Evolutionary conservation across 345 rosid genomes (phyloP), one percentile per base, ranked within the genome.

Genomic region (Hevea brasiliensis): DNA sequence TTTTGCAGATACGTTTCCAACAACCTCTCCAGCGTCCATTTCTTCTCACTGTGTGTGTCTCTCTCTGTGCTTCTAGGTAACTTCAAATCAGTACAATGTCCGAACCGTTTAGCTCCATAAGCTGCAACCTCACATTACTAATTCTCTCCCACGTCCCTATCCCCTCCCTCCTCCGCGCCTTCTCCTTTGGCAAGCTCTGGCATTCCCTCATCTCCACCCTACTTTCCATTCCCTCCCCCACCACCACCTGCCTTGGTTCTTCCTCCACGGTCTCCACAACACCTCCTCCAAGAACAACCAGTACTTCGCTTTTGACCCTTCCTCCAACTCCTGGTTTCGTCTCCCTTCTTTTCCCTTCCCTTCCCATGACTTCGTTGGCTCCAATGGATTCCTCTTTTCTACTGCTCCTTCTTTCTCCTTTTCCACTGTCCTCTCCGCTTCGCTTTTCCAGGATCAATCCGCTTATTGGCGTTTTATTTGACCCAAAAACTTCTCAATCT

Each of bases 201-300:
- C 82, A 50, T 40, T 84, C 91, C 59, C 76, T 91, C 65, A 79
- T 93, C 74, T 73, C 81, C 10, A 27, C 83, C 48, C 84, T 0
- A 12, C 78, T 9, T 83, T 85, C 59, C 61, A 71, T 56, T 70
- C 87, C 7, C 71, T 18, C 3, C 56, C 76, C 23, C 66, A 27
- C 56, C 71, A 76, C n/a, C 61, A 23, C 53, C 75, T 20, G 64
- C 95, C 98, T 4, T 93, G 98, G 97, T 91, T 93, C 79, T 93
- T 93, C 79, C 96, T 93, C 81, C 79, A 85, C 68, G 98, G 98
- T 51, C 79, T 89, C 72, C 97, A 93, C 89, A 93, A 93, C 84
- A 91, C 92, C 72, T 86, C 87, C 72, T 81, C 90, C 40, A 84
- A 78, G 61, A 87, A 86, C 73, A 85, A 93, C 86, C 98, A 93